Base-by-base conservation (phyloP, 345 rosid genomes). In the Lepidium didymum region DNA sequence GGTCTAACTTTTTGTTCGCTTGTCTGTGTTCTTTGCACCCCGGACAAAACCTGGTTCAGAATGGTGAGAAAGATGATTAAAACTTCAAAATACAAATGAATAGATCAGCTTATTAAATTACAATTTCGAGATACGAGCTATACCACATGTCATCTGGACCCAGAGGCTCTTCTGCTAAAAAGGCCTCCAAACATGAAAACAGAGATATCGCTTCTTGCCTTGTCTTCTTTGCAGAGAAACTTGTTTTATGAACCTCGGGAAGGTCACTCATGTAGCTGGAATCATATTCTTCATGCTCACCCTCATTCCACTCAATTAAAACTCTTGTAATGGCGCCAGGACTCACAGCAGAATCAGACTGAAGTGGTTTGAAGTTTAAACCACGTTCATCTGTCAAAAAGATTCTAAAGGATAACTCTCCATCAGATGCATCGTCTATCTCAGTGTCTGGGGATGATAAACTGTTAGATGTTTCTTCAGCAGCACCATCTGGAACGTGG, bases 81-180 rank as follows among this genome's bases (percentile, higher is more conserved):
- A 18, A 10, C 25, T 45, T 46, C 47, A 11, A 37, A 45, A 15
- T 12, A 40, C 18, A 10, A 49, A 31, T 12, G 33, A 25, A 34
- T 51, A 14, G 16, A 64, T 72, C 53, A 49, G 18, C 25, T 31
- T 6, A 19, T 44, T 49, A 5, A 5, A 42, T 51, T 19, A 43
- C 27, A 29, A 51, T n/a, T 66, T 66, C 49, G 43, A 35, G 73
- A 4, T 25, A 52, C 13, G 14, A 74, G 45, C 66, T 75, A 60
- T 75, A 91, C 99, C 99, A 94, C 99, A 94, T 94, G 70, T 91
- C 99, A 70, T 94, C 91, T 15, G 96, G 99, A 66, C 96, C 99
- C 5, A 91, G 79, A 34, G 99, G 99, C 58, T 94, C 99, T 75
- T 94, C 99, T 40, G 87, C 89, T 86, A 94, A 73, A 79, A 91